phyloP scores from a whole-genome alignment of 345 rosid genomes.

The Dovyalis caffra region DNA sequence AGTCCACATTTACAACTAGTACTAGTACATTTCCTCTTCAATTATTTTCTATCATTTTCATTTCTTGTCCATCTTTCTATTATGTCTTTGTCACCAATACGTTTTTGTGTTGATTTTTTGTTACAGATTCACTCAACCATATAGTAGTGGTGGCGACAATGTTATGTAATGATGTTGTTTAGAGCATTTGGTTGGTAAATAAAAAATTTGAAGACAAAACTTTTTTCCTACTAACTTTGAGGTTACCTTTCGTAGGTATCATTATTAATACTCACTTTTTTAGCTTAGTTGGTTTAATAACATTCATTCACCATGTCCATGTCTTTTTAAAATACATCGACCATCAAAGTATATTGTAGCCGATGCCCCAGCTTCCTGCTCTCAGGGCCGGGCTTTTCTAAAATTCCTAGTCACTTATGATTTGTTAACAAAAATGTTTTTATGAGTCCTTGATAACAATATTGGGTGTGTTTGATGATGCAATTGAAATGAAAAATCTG shows the following conservation, averaged over 20 bases:
- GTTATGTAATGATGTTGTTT: constrained; percentile 9
- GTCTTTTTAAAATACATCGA: background rate
- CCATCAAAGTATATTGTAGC: background rate
- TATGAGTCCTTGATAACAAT: too few relatives aligned
- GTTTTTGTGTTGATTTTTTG: background rate
- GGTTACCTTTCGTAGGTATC: constrained; percentile 3
- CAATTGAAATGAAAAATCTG: too few relatives aligned
- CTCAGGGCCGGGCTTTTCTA: background rate
- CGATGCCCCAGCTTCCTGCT: background rate
- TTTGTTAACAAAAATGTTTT: too few relatives aligned
- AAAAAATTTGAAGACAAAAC: background rate
- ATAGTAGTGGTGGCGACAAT: background rate
- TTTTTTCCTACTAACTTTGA: background rate
- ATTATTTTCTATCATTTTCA: background rate
- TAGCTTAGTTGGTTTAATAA: background rate
- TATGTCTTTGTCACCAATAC: background rate
- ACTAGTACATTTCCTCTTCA: background rate
- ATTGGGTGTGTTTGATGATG: too few relatives aligned
- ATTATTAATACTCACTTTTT: background rate
- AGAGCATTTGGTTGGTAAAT: background rate
- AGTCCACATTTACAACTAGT: background rate
- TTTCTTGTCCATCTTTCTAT: background rate
- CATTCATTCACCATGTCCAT: background rate
- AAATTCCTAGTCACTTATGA: background rate
- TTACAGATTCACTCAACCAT: background rate